Base-by-base conservation (phyloP, 768 basidiomycete species). In the Rhizopogon vesiculosus region DNA sequence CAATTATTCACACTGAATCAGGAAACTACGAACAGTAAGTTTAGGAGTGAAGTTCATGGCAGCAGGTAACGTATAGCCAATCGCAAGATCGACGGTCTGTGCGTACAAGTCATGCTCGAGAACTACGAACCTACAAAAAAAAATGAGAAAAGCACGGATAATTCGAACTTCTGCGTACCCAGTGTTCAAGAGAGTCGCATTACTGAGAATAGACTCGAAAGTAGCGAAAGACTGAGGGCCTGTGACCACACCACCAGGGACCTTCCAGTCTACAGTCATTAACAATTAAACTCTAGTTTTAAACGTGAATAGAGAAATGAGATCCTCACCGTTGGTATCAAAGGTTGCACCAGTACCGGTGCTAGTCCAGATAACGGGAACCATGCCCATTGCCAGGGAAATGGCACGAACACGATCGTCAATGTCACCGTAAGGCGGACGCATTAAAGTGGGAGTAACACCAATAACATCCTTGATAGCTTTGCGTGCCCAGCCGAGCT, bases 381-480 rank as follows among this genome's bases (percentile, higher is more conserved):
- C 75, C 72, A 98, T 73, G 44, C 93, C 93, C 95, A 98, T 96
- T 31, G 93, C 91, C 53, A 91, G 69, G 18, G 86, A 75, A 67
- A 98, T 93, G 41, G 87, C 89, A 58, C 96, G 89, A 45, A 98
- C 93, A 63, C 95, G 92, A 72, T 93, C 89, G 68, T 98, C 94
- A 29, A 92, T 89, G 64, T 93, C 91, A 63, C 91, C 90, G 59
- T 78, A 91, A 42, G 91, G 91, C 42, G 90, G 85, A 55, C 90
- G 83, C 88, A 88, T 88, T 5, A 81, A 81, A 8, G 79, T 86
- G 0, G 90, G 90, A 1, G 88, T 87, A 28, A 91, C 85, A 60
- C 89, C 89, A 55, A 89, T 72, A 19, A 89, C 81, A 2, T 66
- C 67, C 71, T 88, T 85, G 75, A 98, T 95, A 51, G 86, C 84